Base-by-base conservation (phyloP, 805 yeast genomes). In the Kregervanrija delftensis region DNA sequence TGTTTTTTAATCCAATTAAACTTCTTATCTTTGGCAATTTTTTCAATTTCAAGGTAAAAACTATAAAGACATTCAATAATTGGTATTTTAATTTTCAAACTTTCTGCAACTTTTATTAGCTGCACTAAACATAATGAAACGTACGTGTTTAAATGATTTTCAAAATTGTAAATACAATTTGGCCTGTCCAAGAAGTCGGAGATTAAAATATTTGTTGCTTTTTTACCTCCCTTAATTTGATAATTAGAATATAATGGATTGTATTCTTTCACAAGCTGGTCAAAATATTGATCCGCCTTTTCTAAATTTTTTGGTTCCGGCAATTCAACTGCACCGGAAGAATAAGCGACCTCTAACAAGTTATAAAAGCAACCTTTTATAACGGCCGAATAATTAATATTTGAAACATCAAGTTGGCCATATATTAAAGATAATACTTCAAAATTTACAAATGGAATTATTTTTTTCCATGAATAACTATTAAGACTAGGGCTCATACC, bases 391-490 rank as follows among this genome's bases (percentile, higher is more conserved):
- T 46, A 47, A 1, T 44, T 13, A 1, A 37, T 10, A 34, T 54
- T 47, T 1, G 39, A 22, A 4, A 48, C 33, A 22, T 49, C 49
- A 35, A 57, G 15, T 12, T 51, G 50, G 9, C 54, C 47, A 39
- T 55, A 60, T 12, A 60, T 39, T 12, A 62, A 33, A 2, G 56
- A 39, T 35, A 55, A 17, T 3, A 55, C 44, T 15, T 53, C 59
- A 43, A 61, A 45, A n/a, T 42, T 37, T n/a, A 57, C 33, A 39
- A 57, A 58, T 1, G 59, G 49, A 11, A 61, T 46, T n/a, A 59
- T 47, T 39, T 55, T 43, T 33, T 58, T 61, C 66, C 66, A 62
- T 2, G 56, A 54, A 45, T 45, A 52, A 35, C 59, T 55, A 36
- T 44, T 50, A 37, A 58, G 51, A 9, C 60, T 50, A 6, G 66